These are phyloP conservation scores for Priceomyces carsonii DNA, from an alignment of 805 yeast genomes.

Conservation along the genomic window DNA sequence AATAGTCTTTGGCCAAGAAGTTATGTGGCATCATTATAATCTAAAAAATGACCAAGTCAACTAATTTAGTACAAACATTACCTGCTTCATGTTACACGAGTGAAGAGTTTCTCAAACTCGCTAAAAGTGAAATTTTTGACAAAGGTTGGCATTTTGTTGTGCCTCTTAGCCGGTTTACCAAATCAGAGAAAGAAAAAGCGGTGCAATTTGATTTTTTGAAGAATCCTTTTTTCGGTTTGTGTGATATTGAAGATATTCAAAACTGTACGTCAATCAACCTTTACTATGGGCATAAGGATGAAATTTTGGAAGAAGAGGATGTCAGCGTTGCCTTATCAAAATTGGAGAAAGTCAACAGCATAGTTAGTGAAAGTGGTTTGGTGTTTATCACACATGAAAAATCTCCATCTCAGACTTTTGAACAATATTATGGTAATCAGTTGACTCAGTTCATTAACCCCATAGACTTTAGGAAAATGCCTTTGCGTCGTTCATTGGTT, in stretches of 20 bases:
- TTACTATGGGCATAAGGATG: slow-evolving; percentile 22
- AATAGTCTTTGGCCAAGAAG: too few species aligned
- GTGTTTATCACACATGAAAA: slow-evolving; percentile 23
- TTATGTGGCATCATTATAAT: too few species aligned
- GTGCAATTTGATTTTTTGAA: slow-evolving; percentile 22
- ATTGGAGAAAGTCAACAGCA: slow-evolving; percentile 19
- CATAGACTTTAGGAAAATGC: slow-evolving; percentile 1
- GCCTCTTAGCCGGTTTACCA: slow-evolving; percentile 16
- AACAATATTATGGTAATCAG: slow-evolving; percentile 1
- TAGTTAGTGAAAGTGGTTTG: slow-evolving; percentile 22
- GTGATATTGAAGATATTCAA: slow-evolving; percentile 20
- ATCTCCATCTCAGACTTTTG: slow-evolving; percentile 9
- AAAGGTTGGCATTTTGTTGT: slow-evolving; percentile 27
- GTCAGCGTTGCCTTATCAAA: slow-evolving; percentile 6
- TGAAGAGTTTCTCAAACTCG: slow-evolving; percentile 18
- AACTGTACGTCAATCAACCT: slow-evolving; percentile 13
- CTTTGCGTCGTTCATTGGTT: slow-evolving; percentile 1
- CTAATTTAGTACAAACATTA: neutral
- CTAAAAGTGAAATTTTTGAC: slow-evolving; percentile 19
- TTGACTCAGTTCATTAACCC: neutral
- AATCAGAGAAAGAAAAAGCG: slow-evolving; percentile 14
- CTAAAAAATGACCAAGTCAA: neutral
- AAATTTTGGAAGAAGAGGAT: slow-evolving; percentile 12
- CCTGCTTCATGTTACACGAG: slow-evolving; percentile 15
- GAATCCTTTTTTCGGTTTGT: slow-evolving; percentile 25